Evolutionary conservation across 345 rosid species (phyloP), one percentile per base, ranked within the genome.

Genomic region (Adansonia digitata): DNA sequence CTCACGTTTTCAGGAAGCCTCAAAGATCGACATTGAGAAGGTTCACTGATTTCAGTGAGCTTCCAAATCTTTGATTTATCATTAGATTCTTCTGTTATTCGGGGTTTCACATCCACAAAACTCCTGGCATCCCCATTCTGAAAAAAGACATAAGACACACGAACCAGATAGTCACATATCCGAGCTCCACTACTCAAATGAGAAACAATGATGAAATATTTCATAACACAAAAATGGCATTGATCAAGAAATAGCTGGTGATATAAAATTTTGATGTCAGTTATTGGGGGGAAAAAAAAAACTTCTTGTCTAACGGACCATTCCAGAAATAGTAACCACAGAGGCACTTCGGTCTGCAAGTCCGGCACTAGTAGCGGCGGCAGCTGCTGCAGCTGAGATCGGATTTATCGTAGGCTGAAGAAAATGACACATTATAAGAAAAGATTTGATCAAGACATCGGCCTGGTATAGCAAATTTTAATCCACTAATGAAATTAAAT

Each of bases 41-140:
- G 86, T 82, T 94, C 98, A 29, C 74, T 91, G 55, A 94, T 86
- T 83, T 94, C 98, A 53, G 95, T 88, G 77, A 94, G 92, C 86
- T 94, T 94, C 98, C 98, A 94, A 77, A 94, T 86, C 89, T 90
- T 92, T 34, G 97, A 90, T 79, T 94, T 92, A 79, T 92, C 98
- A 82, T 85, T 88, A 65, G 89, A 77, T 84, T 94, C 98, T 81
- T 94, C 97, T 45, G 85, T 72, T 68, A 90, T 85, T 86, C 97
- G 86, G 73, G 98, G 97, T 83, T 92, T 94, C 78, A 91, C 94
- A 81, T 94, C 98, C 64, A 84, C 93, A 85, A 89, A 78, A 59
- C 80, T 94, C 63, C 98, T 84, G 2, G 91, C 86, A 83, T 92
- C 98, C 78, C 98, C 98, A 79, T 94, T 94, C 97, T 94, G 80